Evolutionary conservation across 306 rosid species (phyloP).

Genomic region (Leucaena leucocephala): DNA sequence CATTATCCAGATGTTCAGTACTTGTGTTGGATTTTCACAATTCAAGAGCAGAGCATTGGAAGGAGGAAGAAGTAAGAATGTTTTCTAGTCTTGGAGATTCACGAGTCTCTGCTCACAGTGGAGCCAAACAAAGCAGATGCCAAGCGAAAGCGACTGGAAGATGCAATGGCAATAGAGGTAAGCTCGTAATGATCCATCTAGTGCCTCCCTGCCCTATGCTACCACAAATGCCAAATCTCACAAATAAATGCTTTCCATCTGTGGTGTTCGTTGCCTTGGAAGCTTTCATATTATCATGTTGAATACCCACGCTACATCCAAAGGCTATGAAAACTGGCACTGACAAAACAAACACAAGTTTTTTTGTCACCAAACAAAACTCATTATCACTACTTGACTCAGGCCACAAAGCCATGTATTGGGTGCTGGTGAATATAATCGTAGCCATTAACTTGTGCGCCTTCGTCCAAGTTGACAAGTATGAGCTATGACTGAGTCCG

Average conservation of each 20-base stretch:
- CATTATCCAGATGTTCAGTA: background rate
- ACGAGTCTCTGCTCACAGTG: background rate
- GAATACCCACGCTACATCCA: background rate
- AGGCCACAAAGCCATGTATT: constrained; percentile 25
- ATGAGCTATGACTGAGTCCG: background rate
- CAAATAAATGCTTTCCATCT: background rate
- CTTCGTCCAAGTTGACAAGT: constrained; percentile 29
- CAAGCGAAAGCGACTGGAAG: background rate
- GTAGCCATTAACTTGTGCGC: constrained; percentile 20
- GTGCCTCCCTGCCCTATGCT: background rate
- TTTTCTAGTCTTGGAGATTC: background rate
- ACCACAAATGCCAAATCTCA: background rate
- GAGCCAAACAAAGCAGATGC: background rate
- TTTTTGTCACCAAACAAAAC: background rate
- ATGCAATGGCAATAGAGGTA: background rate
- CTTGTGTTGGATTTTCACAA: constrained; percentile 1
- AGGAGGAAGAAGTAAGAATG: background rate
- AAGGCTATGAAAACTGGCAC: constrained; percentile 3
- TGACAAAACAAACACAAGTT: background rate
- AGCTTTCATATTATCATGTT: background rate
- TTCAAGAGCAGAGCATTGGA: constrained; percentile 26
- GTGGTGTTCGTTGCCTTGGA: background rate
- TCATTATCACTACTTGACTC: constrained; percentile 32
- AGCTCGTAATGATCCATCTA: background rate
- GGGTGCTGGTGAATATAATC: constrained; percentile 24